These are phyloP conservation scores for Gossypium australe DNA, from an alignment of 345 rosid species.

Conservation along the genomic window DNA sequence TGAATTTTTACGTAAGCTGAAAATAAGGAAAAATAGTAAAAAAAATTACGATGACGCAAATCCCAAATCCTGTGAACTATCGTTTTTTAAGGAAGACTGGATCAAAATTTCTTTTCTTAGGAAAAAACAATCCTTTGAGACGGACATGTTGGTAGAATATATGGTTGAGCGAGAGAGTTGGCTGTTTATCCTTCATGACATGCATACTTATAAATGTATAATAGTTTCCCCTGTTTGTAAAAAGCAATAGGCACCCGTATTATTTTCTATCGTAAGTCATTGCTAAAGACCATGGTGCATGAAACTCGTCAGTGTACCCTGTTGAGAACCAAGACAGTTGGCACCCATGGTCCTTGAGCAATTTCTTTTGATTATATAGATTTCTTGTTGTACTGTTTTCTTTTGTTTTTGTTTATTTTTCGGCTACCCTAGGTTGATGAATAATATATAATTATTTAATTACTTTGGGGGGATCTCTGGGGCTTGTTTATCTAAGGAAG, in stretches of 20 bases:
- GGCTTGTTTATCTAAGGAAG: slow-evolving; percentile 11
- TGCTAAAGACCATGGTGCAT: neutral
- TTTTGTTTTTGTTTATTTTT: neutral
- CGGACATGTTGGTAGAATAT: neutral
- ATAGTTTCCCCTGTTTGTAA: neutral
- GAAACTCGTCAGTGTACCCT: neutral
- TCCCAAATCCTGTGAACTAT: too few relatives aligned
- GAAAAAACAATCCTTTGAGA: neutral
- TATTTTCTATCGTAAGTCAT: neutral
- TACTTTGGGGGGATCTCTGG: neutral
- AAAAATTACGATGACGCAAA: too few relatives aligned
- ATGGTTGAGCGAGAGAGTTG: neutral
- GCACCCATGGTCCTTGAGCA: neutral
- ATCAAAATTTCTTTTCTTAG: neutral
- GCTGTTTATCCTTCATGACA: neutral
- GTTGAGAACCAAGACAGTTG: neutral
- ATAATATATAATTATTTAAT: neutral
- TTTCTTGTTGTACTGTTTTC: neutral
- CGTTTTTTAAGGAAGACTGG: neutral
- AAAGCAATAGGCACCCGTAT: neutral
- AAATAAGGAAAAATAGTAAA: too few relatives aligned
- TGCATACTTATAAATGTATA: too few relatives aligned
- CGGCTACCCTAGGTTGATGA: neutral
- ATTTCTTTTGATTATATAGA: neutral
- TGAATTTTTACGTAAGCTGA: too few relatives aligned